phyloP scores from a whole-genome alignment of 2,329 filamentous ascomycete genomes.

The Colletotrichum karsti region DNA sequence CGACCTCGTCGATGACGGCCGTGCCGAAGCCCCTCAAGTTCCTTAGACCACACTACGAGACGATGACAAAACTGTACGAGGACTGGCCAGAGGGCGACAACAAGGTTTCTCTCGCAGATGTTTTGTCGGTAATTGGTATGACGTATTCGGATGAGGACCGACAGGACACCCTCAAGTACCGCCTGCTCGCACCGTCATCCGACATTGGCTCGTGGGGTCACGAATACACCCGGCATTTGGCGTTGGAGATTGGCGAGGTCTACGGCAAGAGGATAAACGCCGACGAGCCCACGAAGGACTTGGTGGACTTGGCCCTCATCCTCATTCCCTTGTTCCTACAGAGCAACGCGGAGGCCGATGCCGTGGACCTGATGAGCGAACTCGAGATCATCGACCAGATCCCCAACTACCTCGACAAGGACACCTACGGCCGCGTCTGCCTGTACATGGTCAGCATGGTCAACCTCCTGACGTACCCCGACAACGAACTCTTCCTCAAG shows the following conservation, averaged over 20 bases:
- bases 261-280: constrained; percentile 87
- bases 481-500: constrained; percentile 93
- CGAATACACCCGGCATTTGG: constrained; percentile 96
- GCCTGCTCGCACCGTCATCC: constrained; percentile 86
- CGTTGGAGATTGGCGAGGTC: constrained; percentile 94
- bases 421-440: constrained; percentile 93
- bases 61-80: constrained; percentile 86
- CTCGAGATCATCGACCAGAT: constrained; percentile 96
- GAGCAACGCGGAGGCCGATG: constrained; percentile 98
- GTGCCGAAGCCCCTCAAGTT: constrained; percentile 99
- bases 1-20: constrained; percentile 98
- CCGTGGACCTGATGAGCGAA: constrained; percentile 96
- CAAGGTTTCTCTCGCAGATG: constrained; percentile 92
- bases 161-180: constrained; percentile 95
- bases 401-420: constrained; percentile 87
- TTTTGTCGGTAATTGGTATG: constrained; percentile 97
- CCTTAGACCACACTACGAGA: constrained; percentile 94
- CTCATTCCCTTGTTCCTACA: constrained; percentile 95
- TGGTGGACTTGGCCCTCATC: constrained; percentile 83
- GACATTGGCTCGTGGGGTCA: constrained; percentile 98
- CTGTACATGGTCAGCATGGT: constrained; percentile 99
- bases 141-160: constrained; percentile 97
- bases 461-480: constrained; percentile 94
- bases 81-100: constrained; percentile 85
- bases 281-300: constrained; percentile 84